Conservation (phyloP, 139 green algal species). For the Coelastrella sp. region DNA sequence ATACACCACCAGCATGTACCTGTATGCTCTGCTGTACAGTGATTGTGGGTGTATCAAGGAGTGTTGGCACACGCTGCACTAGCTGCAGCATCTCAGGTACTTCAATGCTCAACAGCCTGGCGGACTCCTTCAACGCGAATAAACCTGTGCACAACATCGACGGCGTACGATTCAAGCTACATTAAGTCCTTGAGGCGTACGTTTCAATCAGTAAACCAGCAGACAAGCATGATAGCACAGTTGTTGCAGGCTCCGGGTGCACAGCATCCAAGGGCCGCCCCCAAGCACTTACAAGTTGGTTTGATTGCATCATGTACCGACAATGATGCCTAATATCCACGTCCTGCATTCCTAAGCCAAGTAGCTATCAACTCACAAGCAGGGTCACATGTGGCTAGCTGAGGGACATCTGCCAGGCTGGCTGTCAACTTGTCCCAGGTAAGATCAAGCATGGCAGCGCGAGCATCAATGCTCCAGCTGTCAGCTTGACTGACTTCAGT, state of each 20-base stretch:
- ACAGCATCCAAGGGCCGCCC: no score
- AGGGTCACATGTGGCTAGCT: slow-evolving; percentile 11
- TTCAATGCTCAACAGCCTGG: not conserved
- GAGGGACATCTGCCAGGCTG: not conserved
- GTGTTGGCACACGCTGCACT: not conserved
- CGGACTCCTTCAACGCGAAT: slow-evolving; percentile 1
- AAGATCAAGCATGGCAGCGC: not conserved
- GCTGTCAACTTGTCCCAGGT: not conserved
- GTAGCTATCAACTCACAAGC: not conserved
- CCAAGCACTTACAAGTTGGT: no score
- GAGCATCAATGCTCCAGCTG: slow-evolving; percentile 4
- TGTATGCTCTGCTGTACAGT: not conserved
- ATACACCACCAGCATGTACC: no score
- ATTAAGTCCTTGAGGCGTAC: no score
- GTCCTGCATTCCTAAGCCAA: no score
- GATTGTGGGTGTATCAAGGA: not conserved
- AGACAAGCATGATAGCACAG: no score
- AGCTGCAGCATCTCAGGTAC: not conserved
- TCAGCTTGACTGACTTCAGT: not conserved
- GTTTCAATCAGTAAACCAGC: no score
- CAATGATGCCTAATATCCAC: no score
- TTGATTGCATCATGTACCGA: no score
- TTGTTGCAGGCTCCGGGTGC: no score
- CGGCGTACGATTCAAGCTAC: no score
- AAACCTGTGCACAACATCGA: not conserved